A percentile compares a stretch with the other conserved stretches of the same genome.
phyloP scores from a whole-genome alignment of 2,329 filamentous ascomycete genomes.

The Penicillium brevicompactum region DNA sequence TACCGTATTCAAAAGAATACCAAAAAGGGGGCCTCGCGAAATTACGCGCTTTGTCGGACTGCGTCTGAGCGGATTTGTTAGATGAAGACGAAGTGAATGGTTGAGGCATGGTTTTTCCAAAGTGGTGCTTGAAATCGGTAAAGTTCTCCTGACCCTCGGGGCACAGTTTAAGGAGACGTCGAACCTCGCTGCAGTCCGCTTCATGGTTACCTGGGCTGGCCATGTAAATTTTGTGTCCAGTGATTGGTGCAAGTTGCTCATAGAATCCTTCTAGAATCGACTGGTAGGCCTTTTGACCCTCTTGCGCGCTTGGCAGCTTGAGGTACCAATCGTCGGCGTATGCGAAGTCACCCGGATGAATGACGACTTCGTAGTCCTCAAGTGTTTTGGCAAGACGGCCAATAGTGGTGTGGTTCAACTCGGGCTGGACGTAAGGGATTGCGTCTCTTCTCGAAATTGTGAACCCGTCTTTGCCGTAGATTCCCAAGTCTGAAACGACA shows the following conservation, averaged over 20 bases:
- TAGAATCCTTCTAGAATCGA: slow-evolving; percentile 62
- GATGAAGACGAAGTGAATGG: slow-evolving; percentile 54
- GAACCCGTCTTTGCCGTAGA: slow-evolving; percentile 57
- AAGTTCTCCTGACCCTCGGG: slow-evolving; percentile 60
- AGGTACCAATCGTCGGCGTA: slow-evolving; percentile 63
- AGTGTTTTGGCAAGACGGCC: slow-evolving; percentile 53
- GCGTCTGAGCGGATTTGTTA: slow-evolving; percentile 43
- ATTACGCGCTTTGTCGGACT: slow-evolving; percentile 49
- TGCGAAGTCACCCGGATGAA: slow-evolving; percentile 51
- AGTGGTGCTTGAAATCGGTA: slow-evolving; percentile 61
- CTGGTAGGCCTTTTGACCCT: slow-evolving; percentile 55
- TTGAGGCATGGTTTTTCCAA: slow-evolving; percentile 56
- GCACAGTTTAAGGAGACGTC: slow-evolving; percentile 25
- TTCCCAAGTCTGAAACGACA: slow-evolving; percentile 58
- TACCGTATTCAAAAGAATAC: slow-evolving; percentile 64
- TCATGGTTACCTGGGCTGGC: slow-evolving; percentile 62
- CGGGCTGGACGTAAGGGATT: slow-evolving; percentile 54
- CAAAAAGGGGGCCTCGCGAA: slow-evolving; percentile 59
- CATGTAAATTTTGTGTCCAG: slow-evolving; percentile 61
- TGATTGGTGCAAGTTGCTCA: slow-evolving; percentile 56
- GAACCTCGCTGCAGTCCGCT: slow-evolving; percentile 49
- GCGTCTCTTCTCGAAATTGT: slow-evolving; percentile 53
- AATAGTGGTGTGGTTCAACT: slow-evolving; percentile 63
- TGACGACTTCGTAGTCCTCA: slow-evolving; percentile 57
- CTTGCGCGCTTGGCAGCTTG: slow-evolving; percentile 48